Evolutionary conservation across 495 filamentous ascomycete species (phyloP).

Genomic region (Penicillium pancosmium): DNA sequence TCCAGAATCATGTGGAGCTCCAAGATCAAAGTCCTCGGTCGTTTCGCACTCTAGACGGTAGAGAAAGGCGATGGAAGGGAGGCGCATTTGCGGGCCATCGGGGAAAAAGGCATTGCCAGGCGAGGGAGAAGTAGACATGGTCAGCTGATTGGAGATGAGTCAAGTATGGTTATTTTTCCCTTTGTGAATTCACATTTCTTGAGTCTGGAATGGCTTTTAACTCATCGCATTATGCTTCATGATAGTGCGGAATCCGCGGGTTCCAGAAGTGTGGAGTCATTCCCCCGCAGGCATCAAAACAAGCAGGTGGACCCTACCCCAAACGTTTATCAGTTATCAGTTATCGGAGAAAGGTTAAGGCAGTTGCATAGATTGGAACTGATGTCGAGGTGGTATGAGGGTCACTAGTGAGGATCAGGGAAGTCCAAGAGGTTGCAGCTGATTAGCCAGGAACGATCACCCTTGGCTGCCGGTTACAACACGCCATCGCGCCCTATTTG

Average conservation of each 20-base stretch:
- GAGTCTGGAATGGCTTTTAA: too few species aligned
- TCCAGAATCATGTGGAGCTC: constrained; percentile 28
- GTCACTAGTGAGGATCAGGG: constrained; percentile 11
- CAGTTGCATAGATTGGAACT: background rate
- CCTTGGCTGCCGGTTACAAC: background rate
- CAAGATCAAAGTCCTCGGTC: constrained; percentile 29
- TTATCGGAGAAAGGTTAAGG: background rate
- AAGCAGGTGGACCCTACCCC: constrained; percentile 25
- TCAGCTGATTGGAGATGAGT: background rate
- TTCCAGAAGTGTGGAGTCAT: background rate
- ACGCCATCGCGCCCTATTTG: background rate
- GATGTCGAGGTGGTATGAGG: constrained; percentile 1
- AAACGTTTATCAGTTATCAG: constrained; percentile 12
- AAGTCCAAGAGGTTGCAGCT: constrained; percentile 21
- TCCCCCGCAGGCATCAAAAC: constrained; percentile 9
- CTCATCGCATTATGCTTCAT: too few species aligned
- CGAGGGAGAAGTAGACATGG: constrained; percentile 18
- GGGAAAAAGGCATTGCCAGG: constrained; percentile 32
- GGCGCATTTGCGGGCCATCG: constrained; percentile 33
- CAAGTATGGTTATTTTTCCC: background rate
- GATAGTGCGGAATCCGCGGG: too few species aligned
- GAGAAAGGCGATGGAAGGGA: constrained; percentile 27
- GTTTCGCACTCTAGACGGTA: constrained; percentile 34
- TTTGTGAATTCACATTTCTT: too few species aligned
- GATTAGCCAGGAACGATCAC: constrained; percentile 14